A percentile compares a stretch with the other conserved stretches of the same genome.
phyloP scores from a whole-genome alignment of 1,284 basidiomycete species.

The Heterobasidion irregulare region DNA sequence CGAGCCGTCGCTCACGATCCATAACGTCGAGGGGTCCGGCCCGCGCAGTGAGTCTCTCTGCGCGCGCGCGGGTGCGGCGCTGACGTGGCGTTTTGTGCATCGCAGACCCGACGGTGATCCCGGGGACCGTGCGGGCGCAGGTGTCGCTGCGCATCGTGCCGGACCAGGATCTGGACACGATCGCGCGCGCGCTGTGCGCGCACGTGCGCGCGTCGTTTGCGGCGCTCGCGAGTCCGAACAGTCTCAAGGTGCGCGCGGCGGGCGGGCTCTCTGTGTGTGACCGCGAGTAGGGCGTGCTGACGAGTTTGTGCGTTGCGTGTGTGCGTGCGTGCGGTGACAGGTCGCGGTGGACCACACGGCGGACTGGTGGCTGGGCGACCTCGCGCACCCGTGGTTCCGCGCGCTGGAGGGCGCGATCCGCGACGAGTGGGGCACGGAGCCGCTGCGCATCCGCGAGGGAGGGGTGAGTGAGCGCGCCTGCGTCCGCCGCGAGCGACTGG shows the following conservation, averaged over 20 bases:
- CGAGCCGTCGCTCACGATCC: slow-evolving; percentile 68
- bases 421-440: slow-evolving; percentile 81
- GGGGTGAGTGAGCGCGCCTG: slow-evolving; percentile 50
- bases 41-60: slow-evolving; percentile 50
- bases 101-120: slow-evolving; percentile 83
- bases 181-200: slow-evolving; percentile 53
- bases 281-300: background rate
- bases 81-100: background rate
- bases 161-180: slow-evolving; percentile 76
- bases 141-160: slow-evolving; percentile 90
- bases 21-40: slow-evolving; percentile 64
- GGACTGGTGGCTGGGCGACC: slow-evolving; percentile 93
- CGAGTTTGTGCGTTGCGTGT: background rate
- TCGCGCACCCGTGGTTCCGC: slow-evolving; percentile 78
- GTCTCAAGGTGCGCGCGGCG: slow-evolving; percentile 4
- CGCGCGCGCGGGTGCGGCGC: background rate
- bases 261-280: background rate
- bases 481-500: slow-evolving; percentile 1
- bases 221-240: slow-evolving; percentile 59
- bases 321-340: slow-evolving; percentile 25
- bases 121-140: slow-evolving; percentile 71
- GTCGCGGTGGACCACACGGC: slow-evolving; percentile 78
- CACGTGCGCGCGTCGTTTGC: slow-evolving; percentile 60
- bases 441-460: slow-evolving; percentile 88
- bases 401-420: slow-evolving; percentile 75